Percentiles rank a stretch among this genome's conserved stretches.
Evolutionary conservation across 1,284 basidiomycete genomes (phyloP).

Genomic region (Ceratobasidium sp.): DNA sequence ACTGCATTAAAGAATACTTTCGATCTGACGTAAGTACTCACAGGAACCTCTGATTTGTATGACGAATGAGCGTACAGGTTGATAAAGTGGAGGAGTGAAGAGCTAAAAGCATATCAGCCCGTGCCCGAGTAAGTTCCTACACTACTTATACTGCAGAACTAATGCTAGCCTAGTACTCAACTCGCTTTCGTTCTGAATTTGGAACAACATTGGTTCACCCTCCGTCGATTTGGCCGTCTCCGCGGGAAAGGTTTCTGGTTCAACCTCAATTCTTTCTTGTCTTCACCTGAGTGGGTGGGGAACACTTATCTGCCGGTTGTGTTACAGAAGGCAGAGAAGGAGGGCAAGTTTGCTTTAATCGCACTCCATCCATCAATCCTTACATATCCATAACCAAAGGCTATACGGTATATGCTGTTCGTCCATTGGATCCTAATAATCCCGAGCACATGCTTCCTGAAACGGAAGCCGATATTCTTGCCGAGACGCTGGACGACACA

Average conservation of each 20-base stretch:
- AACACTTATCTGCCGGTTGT: conserved; percentile 85
- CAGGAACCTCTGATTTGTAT: too few species aligned
- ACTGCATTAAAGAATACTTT: conserved; percentile 77
- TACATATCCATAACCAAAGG: conserved; percentile 62
- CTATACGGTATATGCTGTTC: conserved; percentile 86
- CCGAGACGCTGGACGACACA: conserved; percentile 62
- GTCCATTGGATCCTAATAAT: conserved; percentile 57
- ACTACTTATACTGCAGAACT: background rate
- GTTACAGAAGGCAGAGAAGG: conserved; percentile 82
- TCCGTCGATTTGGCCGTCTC: conserved; percentile 77
- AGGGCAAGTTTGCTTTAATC: conserved; percentile 59
- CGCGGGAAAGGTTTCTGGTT: conserved; percentile 78
- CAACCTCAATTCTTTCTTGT: conserved; percentile 84
- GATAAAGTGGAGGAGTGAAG: conserved; percentile 83
- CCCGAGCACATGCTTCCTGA: conserved; percentile 58
- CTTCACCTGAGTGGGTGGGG: conserved; percentile 80
- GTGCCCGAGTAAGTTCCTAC: conserved; percentile 70
- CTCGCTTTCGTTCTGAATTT: conserved; percentile 89
- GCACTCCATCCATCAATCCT: background rate
- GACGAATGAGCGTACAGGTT: conserved; percentile 53
- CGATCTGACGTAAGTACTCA: conserved; percentile 68
- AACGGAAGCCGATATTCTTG: conserved; percentile 68
- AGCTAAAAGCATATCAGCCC: conserved; percentile 76
- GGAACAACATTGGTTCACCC: conserved; percentile 86
- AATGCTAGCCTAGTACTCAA: conserved; percentile 70